Evolutionary conservation across 768 basidiomycete species (phyloP).

Genomic region (Mycena rosella): DNA sequence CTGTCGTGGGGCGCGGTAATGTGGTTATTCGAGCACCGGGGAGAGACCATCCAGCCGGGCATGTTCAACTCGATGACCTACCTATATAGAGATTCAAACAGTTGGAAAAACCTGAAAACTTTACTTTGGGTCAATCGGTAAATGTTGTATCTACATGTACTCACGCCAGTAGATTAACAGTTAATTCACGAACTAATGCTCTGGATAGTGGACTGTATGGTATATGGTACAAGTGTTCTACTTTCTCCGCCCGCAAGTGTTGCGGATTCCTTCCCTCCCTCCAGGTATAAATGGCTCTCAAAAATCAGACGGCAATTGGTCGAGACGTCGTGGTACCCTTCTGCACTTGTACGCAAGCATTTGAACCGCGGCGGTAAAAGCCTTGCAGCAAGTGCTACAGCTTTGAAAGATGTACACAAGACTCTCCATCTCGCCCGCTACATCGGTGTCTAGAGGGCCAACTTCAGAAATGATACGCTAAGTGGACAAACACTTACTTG

Average conservation of each 20-base stretch:
- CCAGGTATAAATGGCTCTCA: too few relatives aligned
- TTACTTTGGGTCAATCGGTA: slow-evolving; percentile 88
- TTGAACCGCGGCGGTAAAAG: slow-evolving; percentile 71
- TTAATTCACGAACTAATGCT: slow-evolving; percentile 21
- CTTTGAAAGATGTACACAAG: slow-evolving; percentile 58
- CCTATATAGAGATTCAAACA: slow-evolving; percentile 93
- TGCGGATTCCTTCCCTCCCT: too few relatives aligned
- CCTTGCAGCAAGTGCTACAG: slow-evolving; percentile 70
- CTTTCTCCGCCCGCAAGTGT: too few relatives aligned
- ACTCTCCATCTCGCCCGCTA: slow-evolving; percentile 75
- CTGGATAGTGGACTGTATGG: neutral
- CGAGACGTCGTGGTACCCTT: slow-evolving; percentile 64
- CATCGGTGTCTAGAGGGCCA: slow-evolving; percentile 64
- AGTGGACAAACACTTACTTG: slow-evolving; percentile 52
- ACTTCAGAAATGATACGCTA: slow-evolving; percentile 7
- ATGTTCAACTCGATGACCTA: slow-evolving; percentile 98
- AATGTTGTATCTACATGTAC: neutral
- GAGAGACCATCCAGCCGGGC: slow-evolving; percentile 94
- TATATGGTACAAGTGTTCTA: neutral
- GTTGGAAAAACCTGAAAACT: slow-evolving; percentile 85
- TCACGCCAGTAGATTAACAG: slow-evolving; percentile 20
- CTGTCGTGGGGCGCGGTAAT: slow-evolving; percentile 96
- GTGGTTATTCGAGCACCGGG: slow-evolving; percentile 91
- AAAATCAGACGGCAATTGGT: slow-evolving; percentile 53
- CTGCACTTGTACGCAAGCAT: slow-evolving; percentile 83